Percentiles rank a stretch among this genome's conserved stretches.
Evolutionary conservation across 768 basidiomycete genomes (phyloP).

Genomic region (Xerocomus spinulosus): DNA sequence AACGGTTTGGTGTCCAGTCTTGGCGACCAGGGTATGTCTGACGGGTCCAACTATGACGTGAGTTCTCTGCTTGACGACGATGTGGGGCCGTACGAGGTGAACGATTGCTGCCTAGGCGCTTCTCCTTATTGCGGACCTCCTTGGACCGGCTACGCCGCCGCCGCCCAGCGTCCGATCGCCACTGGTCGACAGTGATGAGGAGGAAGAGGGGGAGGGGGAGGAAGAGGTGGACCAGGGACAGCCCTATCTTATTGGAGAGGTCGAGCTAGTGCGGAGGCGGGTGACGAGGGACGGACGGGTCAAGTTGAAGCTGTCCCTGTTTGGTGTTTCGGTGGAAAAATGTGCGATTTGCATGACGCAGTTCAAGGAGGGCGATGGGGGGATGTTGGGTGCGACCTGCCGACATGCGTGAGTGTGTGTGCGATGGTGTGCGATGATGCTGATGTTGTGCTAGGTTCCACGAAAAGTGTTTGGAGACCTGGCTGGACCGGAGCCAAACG

Average conservation of each 20-base stretch:
- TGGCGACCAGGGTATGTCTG: slow-evolving; percentile 39
- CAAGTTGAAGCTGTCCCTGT: slow-evolving; percentile 63
- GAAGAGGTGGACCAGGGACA: no score
- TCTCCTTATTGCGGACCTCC: slow-evolving; percentile 53
- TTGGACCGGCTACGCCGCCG: slow-evolving; percentile 46
- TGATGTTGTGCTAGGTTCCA: slow-evolving; percentile 41
- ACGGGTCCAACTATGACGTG: slow-evolving; percentile 64
- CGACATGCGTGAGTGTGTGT: slow-evolving; percentile 44
- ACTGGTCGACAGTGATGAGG: slow-evolving; percentile 6
- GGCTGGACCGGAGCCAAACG: slow-evolving; percentile 55
- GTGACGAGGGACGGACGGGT: slow-evolving; percentile 59
- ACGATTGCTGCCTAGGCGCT: slow-evolving; percentile 44
- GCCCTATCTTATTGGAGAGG: slow-evolving; percentile 35
- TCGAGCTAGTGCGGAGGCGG: slow-evolving; percentile 58
- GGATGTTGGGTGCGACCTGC: slow-evolving; percentile 53
- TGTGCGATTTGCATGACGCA: slow-evolving; percentile 73
- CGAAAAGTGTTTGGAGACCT: slow-evolving; percentile 55
- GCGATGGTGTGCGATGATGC: not conserved
- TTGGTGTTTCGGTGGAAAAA: slow-evolving; percentile 60
- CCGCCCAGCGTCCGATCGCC: slow-evolving; percentile 4
- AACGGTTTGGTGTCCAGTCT: slow-evolving; percentile 57
- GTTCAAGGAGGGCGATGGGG: slow-evolving; percentile 57
- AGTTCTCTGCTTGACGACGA: slow-evolving; percentile 32
- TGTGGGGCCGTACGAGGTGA: slow-evolving; percentile 18
- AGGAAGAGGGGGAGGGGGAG: not conserved